Evolutionary conservation across 148 eudicot genomes (phyloP), one percentile per base, ranked within the genome.

Genomic region (Fagopyrum homotropicum): DNA sequence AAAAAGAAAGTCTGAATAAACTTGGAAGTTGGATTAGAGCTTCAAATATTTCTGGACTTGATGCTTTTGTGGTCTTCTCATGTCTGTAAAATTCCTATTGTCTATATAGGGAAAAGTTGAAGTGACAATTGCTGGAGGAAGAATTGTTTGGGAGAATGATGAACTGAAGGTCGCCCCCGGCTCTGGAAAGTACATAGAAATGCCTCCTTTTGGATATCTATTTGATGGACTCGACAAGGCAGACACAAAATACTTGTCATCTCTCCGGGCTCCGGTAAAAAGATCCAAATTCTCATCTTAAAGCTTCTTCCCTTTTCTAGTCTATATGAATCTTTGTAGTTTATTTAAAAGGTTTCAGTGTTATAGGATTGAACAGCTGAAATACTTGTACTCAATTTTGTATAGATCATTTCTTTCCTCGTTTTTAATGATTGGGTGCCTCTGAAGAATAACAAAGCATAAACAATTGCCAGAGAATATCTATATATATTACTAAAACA

Each of bases 111-210:
- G 99, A 77, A 88, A 85, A 74, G 94, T 96, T 74, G 99, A 96
- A 80, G 93, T 89, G 81, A 96, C 99, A 12, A 96, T 96, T 61
- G 90, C 98, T 7, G 91, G 98, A 72, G 99, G 99, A 77, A 88
- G 80, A 72, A 80, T 95, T 30, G 98, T 92, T 52, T 95, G 99
- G 99, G 80, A 84, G 81, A 86, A 90, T 55, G 89, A 78, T 40
- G 84, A 89, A 74, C 83, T 96, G 40, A 89, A 86, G 49, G 95
- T 78, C 40, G 83, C 80, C 35, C 93, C 91, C 5, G 99, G 97
- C 17, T 74, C 89, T 70, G 99, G 99, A 5, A 90, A 92, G 78
- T 96, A 96, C 63, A 75, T 96, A 74, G 82, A 86, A 63, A 87
- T 90, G 98, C 87, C 88, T 54, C 98, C 99, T 75, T 93, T 86